Conservation (phyloP, 352 stramenopile species). For the Pythium aristosporum region DNA sequence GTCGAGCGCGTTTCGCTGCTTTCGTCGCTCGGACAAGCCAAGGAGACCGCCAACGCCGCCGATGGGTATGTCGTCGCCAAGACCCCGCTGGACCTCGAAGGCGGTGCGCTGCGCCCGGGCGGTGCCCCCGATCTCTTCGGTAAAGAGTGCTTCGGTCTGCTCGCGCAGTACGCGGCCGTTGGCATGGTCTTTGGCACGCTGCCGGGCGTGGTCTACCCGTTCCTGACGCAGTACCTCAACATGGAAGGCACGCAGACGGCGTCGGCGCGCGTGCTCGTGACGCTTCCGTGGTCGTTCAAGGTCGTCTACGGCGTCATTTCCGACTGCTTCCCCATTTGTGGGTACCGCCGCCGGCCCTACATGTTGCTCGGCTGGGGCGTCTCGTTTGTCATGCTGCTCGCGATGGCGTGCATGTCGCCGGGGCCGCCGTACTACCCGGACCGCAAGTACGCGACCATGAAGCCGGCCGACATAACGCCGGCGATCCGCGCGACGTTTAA, state of each 20-base stretch:
- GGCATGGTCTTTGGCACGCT: conserved; percentile 22
- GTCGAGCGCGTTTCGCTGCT: conserved; percentile 24
- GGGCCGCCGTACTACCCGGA: conserved; percentile 33
- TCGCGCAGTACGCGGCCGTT: conserved; percentile 26
- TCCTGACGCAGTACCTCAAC: conserved; percentile 31
- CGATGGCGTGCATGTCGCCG: conserved; percentile 24
- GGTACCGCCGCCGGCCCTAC: conserved; percentile 35
- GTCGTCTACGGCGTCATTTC: conserved; percentile 30
- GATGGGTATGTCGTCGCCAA: conserved; percentile 21
- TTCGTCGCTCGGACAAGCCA: conserved; percentile 13
- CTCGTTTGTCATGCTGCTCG: conserved; percentile 19
- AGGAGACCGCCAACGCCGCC: conserved; percentile 3
- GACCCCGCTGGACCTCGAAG: conserved; percentile 23
- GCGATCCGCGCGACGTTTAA: conserved; percentile 16
- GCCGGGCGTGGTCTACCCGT: conserved; percentile 27
- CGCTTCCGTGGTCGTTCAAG: conserved; percentile 35
- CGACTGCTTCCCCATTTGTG: conserved; percentile 29
- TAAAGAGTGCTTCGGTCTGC: conserved; percentile 24
- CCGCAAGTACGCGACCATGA: conserved; percentile 23
- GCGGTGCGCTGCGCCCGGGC: conserved; percentile 29
- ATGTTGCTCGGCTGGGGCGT: conserved; percentile 37
- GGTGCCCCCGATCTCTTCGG: conserved; percentile 20
- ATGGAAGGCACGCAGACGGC: conserved; percentile 29
- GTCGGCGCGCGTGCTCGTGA: conserved; percentile 23
- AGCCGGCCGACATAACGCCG: conserved; percentile 9